phyloP scores from a whole-genome alignment of 176 grass and related monocot genomes.

The Eragrostis nindensis region DNA sequence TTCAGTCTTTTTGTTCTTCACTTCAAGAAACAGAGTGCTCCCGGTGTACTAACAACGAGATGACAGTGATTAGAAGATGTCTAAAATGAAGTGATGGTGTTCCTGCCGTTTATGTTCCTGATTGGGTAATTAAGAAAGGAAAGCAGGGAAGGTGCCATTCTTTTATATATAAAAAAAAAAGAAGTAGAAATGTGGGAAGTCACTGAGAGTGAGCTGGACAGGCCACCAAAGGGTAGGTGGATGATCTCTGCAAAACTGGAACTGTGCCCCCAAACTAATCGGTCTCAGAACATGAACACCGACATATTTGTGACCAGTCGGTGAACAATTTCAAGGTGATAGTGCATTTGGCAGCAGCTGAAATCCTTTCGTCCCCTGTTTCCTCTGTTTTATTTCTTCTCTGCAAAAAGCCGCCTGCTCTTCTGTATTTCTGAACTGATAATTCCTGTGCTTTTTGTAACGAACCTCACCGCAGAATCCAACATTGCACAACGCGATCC shows the following conservation, averaged over 20 bases:
- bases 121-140: not conserved
- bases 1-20: not conserved
- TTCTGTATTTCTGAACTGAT: not conserved
- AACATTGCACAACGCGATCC: not conserved
- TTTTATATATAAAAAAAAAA: no score
- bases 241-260: not conserved
- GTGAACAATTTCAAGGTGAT: not conserved
- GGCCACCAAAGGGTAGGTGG: conserved; percentile 21
- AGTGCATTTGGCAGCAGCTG: not conserved
- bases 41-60: not conserved
- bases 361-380: not conserved
- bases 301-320: not conserved
- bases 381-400: not conserved
- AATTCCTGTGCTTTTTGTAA: not conserved
- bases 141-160: not conserved
- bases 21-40: not conserved
- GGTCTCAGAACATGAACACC: not conserved
- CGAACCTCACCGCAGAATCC: not conserved
- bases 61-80: not conserved
- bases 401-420: not conserved
- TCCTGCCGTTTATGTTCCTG: not conserved
- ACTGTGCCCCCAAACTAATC: not conserved
- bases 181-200: not conserved
- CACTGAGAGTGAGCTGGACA: conserved; percentile 31
- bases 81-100: not conserved